Conservation (phyloP, 345 rosid species). For the Stellera chamaejasme region DNA sequence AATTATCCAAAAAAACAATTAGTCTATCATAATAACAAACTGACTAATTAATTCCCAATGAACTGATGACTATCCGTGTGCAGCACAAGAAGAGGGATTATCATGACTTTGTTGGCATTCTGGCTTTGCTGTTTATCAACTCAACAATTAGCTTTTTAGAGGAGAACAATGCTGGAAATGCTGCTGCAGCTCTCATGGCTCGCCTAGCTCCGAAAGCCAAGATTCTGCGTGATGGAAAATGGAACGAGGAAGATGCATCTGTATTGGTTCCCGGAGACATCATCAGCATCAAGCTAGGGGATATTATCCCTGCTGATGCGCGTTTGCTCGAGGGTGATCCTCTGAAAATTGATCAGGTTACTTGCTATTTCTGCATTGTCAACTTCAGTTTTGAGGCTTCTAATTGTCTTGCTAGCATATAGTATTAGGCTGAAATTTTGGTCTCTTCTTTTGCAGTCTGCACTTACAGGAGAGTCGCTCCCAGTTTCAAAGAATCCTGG, state of each 20-base stretch:
- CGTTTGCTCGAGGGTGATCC: conserved; percentile 61
- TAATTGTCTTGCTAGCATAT: too few species aligned
- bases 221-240: conserved; percentile 43
- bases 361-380: too few species aligned
- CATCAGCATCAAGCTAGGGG: conserved; percentile 43
- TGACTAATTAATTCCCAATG: too few species aligned
- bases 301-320: conserved; percentile 56
- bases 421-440: too few species aligned
- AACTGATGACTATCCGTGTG: conserved; percentile 5
- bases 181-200: conserved; percentile 91
- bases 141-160: conserved; percentile 89
- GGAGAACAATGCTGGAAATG: conserved; percentile 94
- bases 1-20: background rate
- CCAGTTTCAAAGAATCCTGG: conserved; percentile 71
- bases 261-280: conserved; percentile 49
- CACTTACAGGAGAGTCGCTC: conserved; percentile 79
- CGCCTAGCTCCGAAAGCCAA: conserved; percentile 79
- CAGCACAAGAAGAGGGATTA: conserved; percentile 77
- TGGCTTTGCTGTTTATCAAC: conserved; percentile 70
- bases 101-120: conserved; percentile 85
- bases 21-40: background rate
- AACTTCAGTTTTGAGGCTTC: too few species aligned
- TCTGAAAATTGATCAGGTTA: conserved; percentile 47
- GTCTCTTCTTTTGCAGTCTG: conserved; percentile 38
- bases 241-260: conserved; percentile 48